Evolutionary conservation across 2,329 filamentous ascomycete genomes (phyloP), one percentile per base, ranked within the genome.

Genomic region (Sarocladiaceae sp.): DNA sequence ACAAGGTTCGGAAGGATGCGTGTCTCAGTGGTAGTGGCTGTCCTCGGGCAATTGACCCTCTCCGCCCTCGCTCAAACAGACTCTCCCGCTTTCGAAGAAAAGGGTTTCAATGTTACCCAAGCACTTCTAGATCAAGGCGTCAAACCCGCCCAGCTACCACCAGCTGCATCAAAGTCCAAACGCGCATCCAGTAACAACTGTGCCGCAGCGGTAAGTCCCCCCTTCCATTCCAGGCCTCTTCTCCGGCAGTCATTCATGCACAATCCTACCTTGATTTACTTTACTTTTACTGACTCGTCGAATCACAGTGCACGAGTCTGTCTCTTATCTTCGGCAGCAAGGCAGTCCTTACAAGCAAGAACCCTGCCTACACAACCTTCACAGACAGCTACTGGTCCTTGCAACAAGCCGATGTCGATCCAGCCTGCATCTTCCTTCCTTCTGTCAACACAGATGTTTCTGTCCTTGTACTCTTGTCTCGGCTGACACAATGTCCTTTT

Each of bases 351-450:
- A 23, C 28, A 13, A 31, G 28, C 23, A 31, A 11, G 20, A 37
- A 50, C 47, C 22, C 23, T 15, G 47, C 47, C 17, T 55, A 55
- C 36, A 13, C 29, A 31, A n/a, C 42, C 29, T 52, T 51, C 37
- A 47, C 37, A 11, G 15, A 20, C 10, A 10, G 3, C 11, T 55
- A 48, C 28, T 55, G 51, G 50, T 55, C 53, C 20, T 66, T 51
- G 31, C 58, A 55, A 52, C 71, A 57, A 60, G 65, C 76, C 13
- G 67, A 74, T 5, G 75, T 80, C 4, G 35, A 55, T 12, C 53
- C 53, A 2, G 20, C 25, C 18, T 55, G 53, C 51, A 55, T 56
- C 42, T 54, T 53, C 53, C 33, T 49, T 35, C 50, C 55, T 5
- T 17, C 44, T 2, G 23, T 17, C 11, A 26, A 55, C 0, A 33